Conservation (phyloP, 2,329 filamentous ascomycete species). For the Talaromyces sp. region DNA sequence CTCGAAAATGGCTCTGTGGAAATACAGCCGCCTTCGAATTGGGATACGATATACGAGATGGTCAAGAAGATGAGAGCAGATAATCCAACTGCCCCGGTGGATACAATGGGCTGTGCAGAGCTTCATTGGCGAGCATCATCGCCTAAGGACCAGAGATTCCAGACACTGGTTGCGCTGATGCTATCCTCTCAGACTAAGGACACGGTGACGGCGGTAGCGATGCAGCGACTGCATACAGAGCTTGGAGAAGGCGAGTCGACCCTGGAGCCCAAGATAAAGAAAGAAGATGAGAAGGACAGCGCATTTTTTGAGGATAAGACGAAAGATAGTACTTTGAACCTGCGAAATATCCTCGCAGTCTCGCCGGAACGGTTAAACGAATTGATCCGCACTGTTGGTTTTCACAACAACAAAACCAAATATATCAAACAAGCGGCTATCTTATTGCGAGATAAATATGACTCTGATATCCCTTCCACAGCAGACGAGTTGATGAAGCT, state of each 20-base stretch:
- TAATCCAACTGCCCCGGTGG: constrained; percentile 70
- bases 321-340: constrained; percentile 53
- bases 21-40: constrained; percentile 64
- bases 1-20: constrained; percentile 30
- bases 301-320: constrained; percentile 13
- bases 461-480: constrained; percentile 73
- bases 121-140: constrained; percentile 38
- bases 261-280: constrained; percentile 17
- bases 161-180: constrained; percentile 85
- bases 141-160: constrained; percentile 63
- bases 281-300: constrained; percentile 14
- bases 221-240: constrained; percentile 70
- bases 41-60: constrained; percentile 73
- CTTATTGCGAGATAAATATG: constrained; percentile 65
- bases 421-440: constrained; percentile 70
- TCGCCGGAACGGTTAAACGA: constrained; percentile 62
- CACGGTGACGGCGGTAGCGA: constrained; percentile 78
- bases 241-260: constrained; percentile 41
- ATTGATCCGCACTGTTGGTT: constrained; percentile 78
- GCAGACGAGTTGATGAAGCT: constrained; percentile 69
- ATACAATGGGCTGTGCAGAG: constrained; percentile 88
- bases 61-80: constrained; percentile 73
- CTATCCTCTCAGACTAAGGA: constrained; percentile 90
- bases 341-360: constrained; percentile 72
- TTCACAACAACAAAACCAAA: constrained; percentile 91